Base-by-base conservation (phyloP, 2,329 filamentous ascomycete species). In the Fragosphaeria purpurea region DNA sequence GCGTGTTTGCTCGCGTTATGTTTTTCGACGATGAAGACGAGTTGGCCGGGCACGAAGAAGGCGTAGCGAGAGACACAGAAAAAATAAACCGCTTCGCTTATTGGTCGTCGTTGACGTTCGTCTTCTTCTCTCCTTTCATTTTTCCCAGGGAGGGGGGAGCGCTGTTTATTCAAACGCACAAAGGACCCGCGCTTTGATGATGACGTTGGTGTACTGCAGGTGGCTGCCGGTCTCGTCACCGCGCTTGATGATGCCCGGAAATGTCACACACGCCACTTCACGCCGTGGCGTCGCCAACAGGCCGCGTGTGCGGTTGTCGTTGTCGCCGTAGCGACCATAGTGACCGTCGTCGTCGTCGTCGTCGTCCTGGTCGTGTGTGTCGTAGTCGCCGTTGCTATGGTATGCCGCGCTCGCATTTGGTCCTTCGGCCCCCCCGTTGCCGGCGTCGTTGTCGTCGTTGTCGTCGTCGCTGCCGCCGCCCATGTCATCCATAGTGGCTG, bases 181-280 rank as follows among this genome's bases (percentile, higher is more conserved):
- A 45, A 85, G 64, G 5, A 86, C 82, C 57, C 75, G 76, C n/a
- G 80, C 78, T 65, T 83, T 85, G 52, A 75, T 69, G 56, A 86
- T 77, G 44, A 85, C 72, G 60, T 85, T 85, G 41, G 72, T 70
- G 54, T 78, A 75, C 59, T 83, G 75, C 58, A 76, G 64, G 55
- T 81, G 75, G 40, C 75, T 73, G 31, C 82, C 82, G 54, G 74
- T 77, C 65, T 83, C 81, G 61, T 85, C 80, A 6, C 82, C 82
- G 30, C 71, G 67, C 66, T 86, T 86, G 51, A 80, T 68, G 30
- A 86, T 71, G 6, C 77, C 77, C 1, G 82, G 82, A 50, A 83
- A 85, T 2, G 77, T 77, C 30, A 83, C 75, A 62, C 80, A 85
- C 51, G 68, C 70, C 38, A 86, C 74, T 48, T 80, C 73, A 47